Percentiles rank a stretch among this genome's conserved stretches.
phyloP scores from a whole-genome alignment of 345 rosid species.

The Geranium rotundifolium region DNA sequence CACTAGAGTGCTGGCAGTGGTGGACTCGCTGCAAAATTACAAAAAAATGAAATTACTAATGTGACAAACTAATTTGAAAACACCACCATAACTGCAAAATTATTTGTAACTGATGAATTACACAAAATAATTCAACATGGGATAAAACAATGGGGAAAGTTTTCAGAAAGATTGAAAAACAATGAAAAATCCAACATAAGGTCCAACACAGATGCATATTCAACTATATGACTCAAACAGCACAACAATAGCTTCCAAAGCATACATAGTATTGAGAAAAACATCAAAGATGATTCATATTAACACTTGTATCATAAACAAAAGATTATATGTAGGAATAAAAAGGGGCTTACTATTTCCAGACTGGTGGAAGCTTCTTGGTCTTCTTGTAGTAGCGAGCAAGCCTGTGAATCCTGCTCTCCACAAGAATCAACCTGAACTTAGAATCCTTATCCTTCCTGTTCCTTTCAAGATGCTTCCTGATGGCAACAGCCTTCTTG shows the following conservation, averaged over 20 bases:
- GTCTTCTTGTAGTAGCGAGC: slow-evolving; percentile 26
- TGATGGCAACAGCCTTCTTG: slow-evolving; percentile 45
- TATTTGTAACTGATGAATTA: too few species aligned
- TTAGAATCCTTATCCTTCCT: slow-evolving; percentile 26
- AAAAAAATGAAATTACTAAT: background rate
- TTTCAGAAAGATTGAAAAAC: too few species aligned
- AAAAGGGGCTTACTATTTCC: slow-evolving; percentile 16
- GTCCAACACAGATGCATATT: too few species aligned
- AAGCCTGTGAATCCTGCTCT: slow-evolving; percentile 44
- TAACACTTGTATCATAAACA: background rate
- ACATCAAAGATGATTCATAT: background rate
- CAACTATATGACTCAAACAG: too few species aligned
- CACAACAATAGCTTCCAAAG: too few species aligned
- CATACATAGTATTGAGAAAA: background rate
- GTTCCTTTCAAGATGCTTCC: slow-evolving; percentile 47
- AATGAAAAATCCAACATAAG: too few species aligned
- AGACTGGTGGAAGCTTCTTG: slow-evolving; percentile 22
- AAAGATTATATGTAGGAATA: background rate
- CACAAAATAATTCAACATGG: too few species aligned
- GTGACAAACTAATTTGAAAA: background rate
- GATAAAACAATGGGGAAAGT: too few species aligned
- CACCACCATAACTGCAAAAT: too few species aligned
- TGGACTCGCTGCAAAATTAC: slow-evolving; percentile 12
- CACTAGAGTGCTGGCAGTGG: slow-evolving; percentile 17
- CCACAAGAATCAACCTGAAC: slow-evolving; percentile 39